phyloP scores from a whole-genome alignment of 805 yeast species.

The Danielozyma ontarioensis region DNA sequence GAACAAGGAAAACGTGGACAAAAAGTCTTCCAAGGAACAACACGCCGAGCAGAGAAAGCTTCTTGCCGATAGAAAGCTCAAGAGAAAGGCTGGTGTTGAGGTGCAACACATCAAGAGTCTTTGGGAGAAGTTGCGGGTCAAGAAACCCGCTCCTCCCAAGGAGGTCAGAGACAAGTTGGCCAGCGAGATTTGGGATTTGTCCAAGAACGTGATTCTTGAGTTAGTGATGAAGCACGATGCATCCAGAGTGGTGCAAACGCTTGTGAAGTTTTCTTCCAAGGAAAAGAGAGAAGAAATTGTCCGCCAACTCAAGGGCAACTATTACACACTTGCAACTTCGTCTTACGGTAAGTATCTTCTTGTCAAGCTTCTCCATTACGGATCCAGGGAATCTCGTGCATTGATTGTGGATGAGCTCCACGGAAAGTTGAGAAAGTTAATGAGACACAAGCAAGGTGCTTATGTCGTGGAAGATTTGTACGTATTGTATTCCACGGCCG shows the following conservation, averaged over 20 bases:
- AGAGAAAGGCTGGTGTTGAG: slow-evolving; percentile 81
- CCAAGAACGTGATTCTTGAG: slow-evolving; percentile 74
- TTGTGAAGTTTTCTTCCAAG: slow-evolving; percentile 78
- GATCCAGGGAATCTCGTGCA: slow-evolving; percentile 75
- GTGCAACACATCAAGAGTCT: slow-evolving; percentile 78
- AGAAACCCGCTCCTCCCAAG: slow-evolving; percentile 75
- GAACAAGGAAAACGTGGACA: slow-evolving; percentile 21
- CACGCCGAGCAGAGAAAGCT: slow-evolving; percentile 80
- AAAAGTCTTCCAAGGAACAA: slow-evolving; percentile 54
- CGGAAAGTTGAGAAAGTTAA: slow-evolving; percentile 83
- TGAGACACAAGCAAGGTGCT: slow-evolving; percentile 98
- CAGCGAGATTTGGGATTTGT: slow-evolving; percentile 77
- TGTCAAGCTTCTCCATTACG: slow-evolving; percentile 87
- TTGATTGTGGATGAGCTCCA: slow-evolving; percentile 77
- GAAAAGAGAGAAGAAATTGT: slow-evolving; percentile 73
- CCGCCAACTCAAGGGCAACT: slow-evolving; percentile 64
- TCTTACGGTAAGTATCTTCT: slow-evolving; percentile 90
- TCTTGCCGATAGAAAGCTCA: slow-evolving; percentile 76
- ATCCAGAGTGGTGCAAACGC: slow-evolving; percentile 90
- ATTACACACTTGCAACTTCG: slow-evolving; percentile 79
- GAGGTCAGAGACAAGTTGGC: slow-evolving; percentile 71
- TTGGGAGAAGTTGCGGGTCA: slow-evolving; percentile 90
- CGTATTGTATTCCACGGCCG: slow-evolving; percentile 76
- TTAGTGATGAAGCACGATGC: slow-evolving; percentile 94
- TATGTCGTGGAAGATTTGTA: slow-evolving; percentile 92